A percentile compares a stretch with the other conserved stretches of the same genome.
Evolutionary conservation across 2,329 filamentous ascomycete genomes (phyloP).

Genomic region (Apiospora rasikravindrae): DNA sequence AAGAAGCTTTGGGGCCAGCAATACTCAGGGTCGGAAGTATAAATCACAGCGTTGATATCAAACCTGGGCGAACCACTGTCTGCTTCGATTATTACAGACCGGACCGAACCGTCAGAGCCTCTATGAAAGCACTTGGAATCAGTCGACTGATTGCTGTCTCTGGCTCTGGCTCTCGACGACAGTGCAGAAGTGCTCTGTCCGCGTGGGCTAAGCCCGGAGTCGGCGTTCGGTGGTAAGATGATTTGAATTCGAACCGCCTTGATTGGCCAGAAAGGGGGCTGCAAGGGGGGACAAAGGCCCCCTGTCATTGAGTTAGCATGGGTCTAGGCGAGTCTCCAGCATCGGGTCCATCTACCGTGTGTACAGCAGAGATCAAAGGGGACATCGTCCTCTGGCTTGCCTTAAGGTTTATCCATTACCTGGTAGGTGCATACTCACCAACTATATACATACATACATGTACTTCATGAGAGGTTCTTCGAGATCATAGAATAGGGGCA

Average conservation of each 20-base stretch:
- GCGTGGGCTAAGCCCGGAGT: conserved; percentile 14
- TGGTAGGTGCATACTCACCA: background rate
- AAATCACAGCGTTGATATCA: background rate
- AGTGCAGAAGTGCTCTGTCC: background rate
- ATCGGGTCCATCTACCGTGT: conserved; percentile 11
- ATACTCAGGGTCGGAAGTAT: background rate
- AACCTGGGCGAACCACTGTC: background rate
- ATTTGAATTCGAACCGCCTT: background rate
- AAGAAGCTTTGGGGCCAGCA: background rate
- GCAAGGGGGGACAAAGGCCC: background rate
- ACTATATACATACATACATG: background rate
- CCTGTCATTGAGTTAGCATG: conserved; percentile 11
- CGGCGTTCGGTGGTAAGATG: conserved; percentile 12
- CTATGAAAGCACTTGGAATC: background rate
- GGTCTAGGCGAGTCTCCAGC: conserved; percentile 5
- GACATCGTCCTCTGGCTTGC: background rate
- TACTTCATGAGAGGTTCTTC: background rate
- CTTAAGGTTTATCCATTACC: background rate
- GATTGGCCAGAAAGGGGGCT: background rate
- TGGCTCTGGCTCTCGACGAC: background rate
- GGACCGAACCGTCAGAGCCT: background rate
- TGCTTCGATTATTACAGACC: background rate
- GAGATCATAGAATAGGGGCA: background rate
- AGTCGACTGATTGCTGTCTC: background rate
- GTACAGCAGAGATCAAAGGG: conserved; percentile 10